Base-by-base conservation (phyloP, 805 yeast genomes). In the Nakazawaea siamensis region DNA sequence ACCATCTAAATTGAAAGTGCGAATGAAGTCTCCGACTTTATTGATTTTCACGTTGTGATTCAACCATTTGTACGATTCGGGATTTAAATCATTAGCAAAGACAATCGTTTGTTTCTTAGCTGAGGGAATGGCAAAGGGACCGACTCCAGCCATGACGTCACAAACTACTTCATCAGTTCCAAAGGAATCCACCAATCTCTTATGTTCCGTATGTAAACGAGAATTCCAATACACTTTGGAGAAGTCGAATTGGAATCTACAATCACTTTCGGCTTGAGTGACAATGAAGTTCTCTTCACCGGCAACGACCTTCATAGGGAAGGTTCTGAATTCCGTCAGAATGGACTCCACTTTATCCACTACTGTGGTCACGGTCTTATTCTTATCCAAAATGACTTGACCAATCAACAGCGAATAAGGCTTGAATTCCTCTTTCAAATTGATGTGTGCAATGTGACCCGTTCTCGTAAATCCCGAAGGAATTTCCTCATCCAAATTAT, bases 141-240 rank as follows among this genome's bases (percentile, higher is more conserved):
- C 99, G 2, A 92, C 97, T 31, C 99, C 99, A 1, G 96, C 97
- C 75, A 94, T 84, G 0, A 87, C 97, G 61, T 92, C 99, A 48
- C 86, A 85, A 0, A 94, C 82, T 5, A 86, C 82, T 40, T 80
- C 81, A 8, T 81, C 80, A 4, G 72, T 64, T 47, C 83, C 80
- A 39, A 63, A 65, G 25, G 58, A 51, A 1, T 59, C 52, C 3
- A 92, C 80, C 28, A 92, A 59, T 40, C 97, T 65, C 31, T 77
- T 90, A 55, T 92, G 99, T 50, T 92, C 99, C 1, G 95, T 84
- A 45, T 87, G 90, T 33, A 92, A 65, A 46, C 98, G 71, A 12
- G 97, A 85, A 54, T 92, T 92, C 99, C 99, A 92, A 58, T 94
- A 92, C 4, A 94, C 98, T 51, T 85, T 83, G 39, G 84, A 73